Evolutionary conservation across 805 yeast species (phyloP).

Genomic region (Tetrapisispora iriomotensis): DNA sequence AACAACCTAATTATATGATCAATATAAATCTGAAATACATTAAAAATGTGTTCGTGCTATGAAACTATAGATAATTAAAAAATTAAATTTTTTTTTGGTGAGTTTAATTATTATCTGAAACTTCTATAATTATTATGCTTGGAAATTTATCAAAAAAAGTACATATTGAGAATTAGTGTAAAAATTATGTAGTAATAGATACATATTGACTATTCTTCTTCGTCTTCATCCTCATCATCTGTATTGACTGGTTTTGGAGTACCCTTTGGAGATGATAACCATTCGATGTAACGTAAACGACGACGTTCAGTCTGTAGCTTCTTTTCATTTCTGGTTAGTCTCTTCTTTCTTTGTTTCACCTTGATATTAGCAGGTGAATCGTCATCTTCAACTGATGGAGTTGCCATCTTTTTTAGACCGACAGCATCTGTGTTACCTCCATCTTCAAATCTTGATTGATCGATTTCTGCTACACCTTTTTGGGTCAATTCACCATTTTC

Average conservation of each 20-base stretch:
- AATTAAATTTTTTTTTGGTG: not conserved
- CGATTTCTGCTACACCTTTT: constrained; percentile 70
- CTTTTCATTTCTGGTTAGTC: constrained; percentile 94
- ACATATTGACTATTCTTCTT: not conserved
- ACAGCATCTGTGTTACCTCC: constrained; percentile 46
- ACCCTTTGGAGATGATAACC: constrained; percentile 96
- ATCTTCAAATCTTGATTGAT: constrained; percentile 74
- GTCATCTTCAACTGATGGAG: constrained; percentile 47
- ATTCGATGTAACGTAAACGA: constrained; percentile 84
- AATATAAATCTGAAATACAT: not conserved
- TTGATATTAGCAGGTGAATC: constrained; percentile 95
- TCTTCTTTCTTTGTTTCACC: constrained; percentile 88
- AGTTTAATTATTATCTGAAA: not conserved
- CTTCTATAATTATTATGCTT: not conserved
- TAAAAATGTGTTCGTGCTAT: not conserved
- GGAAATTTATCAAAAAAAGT: not conserved
- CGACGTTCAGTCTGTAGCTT: constrained; percentile 87
- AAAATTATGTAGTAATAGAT: too few species aligned
- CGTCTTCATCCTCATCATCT: constrained; percentile 59
- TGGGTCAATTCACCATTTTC: constrained; percentile 85
- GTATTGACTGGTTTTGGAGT: constrained; percentile 92
- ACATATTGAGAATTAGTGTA: not conserved
- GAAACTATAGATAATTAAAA: not conserved
- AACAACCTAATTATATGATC: too few species aligned
- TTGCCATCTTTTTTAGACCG: constrained; percentile 39